Base-by-base conservation (phyloP, 139 green algal species). In the Chlorella sp. region DNA sequence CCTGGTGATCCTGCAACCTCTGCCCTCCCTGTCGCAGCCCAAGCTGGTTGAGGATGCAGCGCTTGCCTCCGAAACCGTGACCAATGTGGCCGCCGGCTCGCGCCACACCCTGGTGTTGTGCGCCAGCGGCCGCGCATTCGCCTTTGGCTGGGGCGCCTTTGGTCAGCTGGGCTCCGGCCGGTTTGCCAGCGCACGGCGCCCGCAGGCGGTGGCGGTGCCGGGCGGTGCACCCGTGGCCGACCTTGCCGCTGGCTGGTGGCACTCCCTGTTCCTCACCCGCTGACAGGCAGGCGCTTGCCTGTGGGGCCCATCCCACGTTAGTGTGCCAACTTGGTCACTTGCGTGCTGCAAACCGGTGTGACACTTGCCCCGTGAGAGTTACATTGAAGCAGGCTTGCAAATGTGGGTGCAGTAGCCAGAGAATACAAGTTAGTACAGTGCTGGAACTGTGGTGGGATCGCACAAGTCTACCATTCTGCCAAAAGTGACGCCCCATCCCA, bases 211-310 rank as follows among this genome's bases (percentile, higher is more conserved):
- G 62, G 79, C 76, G 16, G 68, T 73, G 69, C 62, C 56, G 4
- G 84, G 7, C 0, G 83, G 51, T 5, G 43, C 16, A 14, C 67
- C 44, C 41, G 87, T 87, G 72, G 13, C 40, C 16, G 82, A 88
- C 32, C 17, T 92, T 19, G 79, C 86, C 3, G 87, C 85, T 24
- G 89, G 89, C 41, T 92, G 89, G 89, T 92, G 88, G 88, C 86
- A 90, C 74, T 85, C 76, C 19, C 56, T 92, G 30, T 41, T 92
- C 40, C 68, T 88, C 40, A 85, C 86, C 28, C 43, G 67, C 22
- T 82, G 80, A 76, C 14, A 11, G 56, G 54, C 34, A 56, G 36
- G 72, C 30, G 5, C 51, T 60, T n/a, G n/a, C n/a, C n/a, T n/a
- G n/a, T n/a, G n/a, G n/a, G n/a, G n/a, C n/a, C n/a, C n/a, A n/a